Conservation (phyloP, 23 red algal genomes). For the Pyropia yezoensis region DNA sequence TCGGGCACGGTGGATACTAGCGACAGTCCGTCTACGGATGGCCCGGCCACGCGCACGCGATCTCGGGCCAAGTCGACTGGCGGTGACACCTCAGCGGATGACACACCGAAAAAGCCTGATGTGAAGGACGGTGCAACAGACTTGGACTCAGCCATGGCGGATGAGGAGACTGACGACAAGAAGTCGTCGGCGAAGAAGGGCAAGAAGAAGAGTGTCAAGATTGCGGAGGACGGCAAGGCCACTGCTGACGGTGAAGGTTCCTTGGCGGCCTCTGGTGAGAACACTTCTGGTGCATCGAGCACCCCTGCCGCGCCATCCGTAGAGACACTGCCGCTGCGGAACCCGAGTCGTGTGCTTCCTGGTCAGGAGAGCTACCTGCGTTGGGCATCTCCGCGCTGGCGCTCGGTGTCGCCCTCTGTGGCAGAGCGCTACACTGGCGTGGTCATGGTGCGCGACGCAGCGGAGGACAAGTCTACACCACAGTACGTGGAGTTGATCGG, state of each 20-base stretch:
- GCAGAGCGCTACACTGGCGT: too few species aligned
- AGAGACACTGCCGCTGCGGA: constrained; percentile 10
- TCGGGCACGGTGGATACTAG: too few species aligned
- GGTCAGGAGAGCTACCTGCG: constrained; percentile 52
- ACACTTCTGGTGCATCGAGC: background rate
- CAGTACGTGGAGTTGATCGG: too few species aligned
- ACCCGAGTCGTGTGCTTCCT: constrained; percentile 48
- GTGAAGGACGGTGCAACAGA: constrained; percentile 8
- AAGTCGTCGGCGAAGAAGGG: constrained; percentile 32
- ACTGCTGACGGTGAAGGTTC: background rate
- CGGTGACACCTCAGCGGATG: background rate
- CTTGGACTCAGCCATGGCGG: constrained; percentile 6
- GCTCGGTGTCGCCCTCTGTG: too few species aligned
- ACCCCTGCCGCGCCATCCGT: background rate
- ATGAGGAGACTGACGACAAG: constrained; percentile 14
- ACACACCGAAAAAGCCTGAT: constrained; percentile 7
- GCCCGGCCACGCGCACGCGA: too few species aligned
- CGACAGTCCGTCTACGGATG: too few species aligned
- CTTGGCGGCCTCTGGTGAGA: background rate
- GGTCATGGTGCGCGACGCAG: too few species aligned
- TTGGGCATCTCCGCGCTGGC: constrained; percentile 14
- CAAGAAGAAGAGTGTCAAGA: constrained; percentile 6
- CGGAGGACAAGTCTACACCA: too few species aligned
- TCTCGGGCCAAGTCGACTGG: constrained; percentile 9
- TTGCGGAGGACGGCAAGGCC: background rate